Evolutionary conservation across 1,284 basidiomycete genomes (phyloP), one percentile per base, ranked within the genome.

Genomic region (Cryptococcus hybrid): DNA sequence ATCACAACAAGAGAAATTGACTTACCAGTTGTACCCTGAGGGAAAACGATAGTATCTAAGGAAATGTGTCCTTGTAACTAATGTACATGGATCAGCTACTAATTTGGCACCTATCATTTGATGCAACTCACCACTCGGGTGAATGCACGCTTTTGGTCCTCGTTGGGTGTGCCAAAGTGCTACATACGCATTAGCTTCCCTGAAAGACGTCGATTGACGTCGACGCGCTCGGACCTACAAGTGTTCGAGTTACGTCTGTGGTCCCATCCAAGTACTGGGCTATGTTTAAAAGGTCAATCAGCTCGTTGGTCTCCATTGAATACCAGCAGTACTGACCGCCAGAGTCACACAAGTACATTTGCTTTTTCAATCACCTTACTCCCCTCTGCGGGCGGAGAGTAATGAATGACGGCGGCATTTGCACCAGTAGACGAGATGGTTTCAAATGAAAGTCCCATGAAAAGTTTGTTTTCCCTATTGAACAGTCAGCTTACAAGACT

Each of bases 301-400:
- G 18, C 47, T 48, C 36, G 36, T 38, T 8, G 38, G 12, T 38
- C 35, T 35, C n/a, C 34, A 7, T 50, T 5, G 5, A 30, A 18
- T 18, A 18, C 18, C 18, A 18, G 18, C 18, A 18, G 18, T 85
- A 83, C 79, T 98, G 94, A 85, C 88, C 89, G 68, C 95, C 95
- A 24, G 90, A 93, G 75, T 99, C 95, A 69, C 94, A 98, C 3
- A 98, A 82, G 76, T 99, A 98, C 52, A 96, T 85, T 85, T 90
- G 84, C 51, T 92, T 84, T 67, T 67, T 84, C 83, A 61, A 99
- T 88, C 15, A 85, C 80, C 0, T 88, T 86, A 66, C 88, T 91
- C 60, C 86, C 84, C 5, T 82, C 76, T n/a, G 86, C 84, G 52
- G 89, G 85, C 2, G 95, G 92, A 1, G 83, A 81, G 75, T 99